Base-by-base conservation (phyloP, 352 stramenopile species). In the Pythium pyrilobum region DNA sequence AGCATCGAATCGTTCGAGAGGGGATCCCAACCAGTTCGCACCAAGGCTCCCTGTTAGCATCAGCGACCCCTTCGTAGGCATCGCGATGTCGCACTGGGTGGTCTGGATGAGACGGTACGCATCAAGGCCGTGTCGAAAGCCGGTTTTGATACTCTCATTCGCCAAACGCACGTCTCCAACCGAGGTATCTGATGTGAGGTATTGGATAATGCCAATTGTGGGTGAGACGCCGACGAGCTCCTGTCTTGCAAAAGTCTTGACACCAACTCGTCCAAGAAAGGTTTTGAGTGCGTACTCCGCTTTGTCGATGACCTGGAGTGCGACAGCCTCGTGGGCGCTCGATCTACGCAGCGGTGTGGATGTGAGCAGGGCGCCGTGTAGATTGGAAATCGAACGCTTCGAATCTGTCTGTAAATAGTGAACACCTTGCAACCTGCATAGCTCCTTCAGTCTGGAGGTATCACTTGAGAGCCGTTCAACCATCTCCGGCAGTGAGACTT, bases 401-500 rank as follows among this genome's bases (percentile, higher is more conserved):
- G 67, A 52, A 31, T 87, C 72, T 9, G 44, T 56, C 39, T 54
- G 69, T 24, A 70, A 67, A 16, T 75, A 78, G 0, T 16, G 1
- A 1, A 87, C 54, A 28, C 59, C 56, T 45, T 85, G 78, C 4
- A 85, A 48, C 27, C 64, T 40, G 12, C 74, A 87, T 13, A 90
- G 52, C 27, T 86, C 71, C 21, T 55, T 69, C 29, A 90, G 38
- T 9, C 66, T 66, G 58, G 75, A 59, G 9, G 57, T 41, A 48
- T 88, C 85, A 21, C 69, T 68, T 28, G 54, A 64, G 37, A 86
- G 77, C 6, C 72, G 67, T 27, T 90, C 79, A 25, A 70, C 67
- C 44, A 90, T 53, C 41, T 83, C 68, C 29, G 74, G 64, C 7
- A 77, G 20, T 20, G 54, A 60, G 5, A 78, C 55, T 9, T 56